phyloP scores from a whole-genome alignment of 225 moss, liverwort and hornwort species.

The Pleurozium schreberi region DNA sequence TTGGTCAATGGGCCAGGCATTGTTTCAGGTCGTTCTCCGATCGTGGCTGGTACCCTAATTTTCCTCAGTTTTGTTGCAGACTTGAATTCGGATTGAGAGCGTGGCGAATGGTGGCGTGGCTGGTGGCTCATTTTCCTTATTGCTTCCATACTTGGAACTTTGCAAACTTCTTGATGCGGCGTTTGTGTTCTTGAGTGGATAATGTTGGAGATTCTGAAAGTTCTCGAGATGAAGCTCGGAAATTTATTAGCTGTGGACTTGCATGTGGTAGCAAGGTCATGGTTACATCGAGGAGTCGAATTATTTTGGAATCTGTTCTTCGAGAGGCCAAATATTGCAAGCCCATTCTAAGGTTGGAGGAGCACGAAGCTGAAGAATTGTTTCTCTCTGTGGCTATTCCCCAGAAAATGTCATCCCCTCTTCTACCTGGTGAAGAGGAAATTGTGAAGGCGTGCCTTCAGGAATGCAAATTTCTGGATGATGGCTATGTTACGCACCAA shows the following conservation, averaged over 20 bases:
- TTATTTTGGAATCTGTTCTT: not conserved
- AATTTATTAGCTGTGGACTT: not conserved
- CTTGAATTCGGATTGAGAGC: not conserved
- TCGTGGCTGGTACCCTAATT: not conserved
- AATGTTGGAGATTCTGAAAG: not conserved
- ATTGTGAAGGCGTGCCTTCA: not conserved
- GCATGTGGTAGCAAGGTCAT: not conserved
- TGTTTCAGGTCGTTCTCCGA: not conserved
- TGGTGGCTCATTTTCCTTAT: not conserved
- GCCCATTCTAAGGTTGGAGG: not conserved
- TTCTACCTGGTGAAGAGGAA: not conserved
- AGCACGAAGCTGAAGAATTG: not conserved
- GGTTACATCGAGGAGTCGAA: not conserved
- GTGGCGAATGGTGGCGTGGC: not conserved
- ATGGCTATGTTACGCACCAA: not conserved
- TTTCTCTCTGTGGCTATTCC: not conserved
- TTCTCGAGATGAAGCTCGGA: not conserved
- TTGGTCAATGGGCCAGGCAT: not conserved
- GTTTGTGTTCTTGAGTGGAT: not conserved
- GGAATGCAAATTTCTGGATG: not conserved
- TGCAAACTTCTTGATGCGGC: not conserved
- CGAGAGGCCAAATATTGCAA: not conserved
- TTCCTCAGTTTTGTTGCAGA: not conserved
- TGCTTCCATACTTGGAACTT: not conserved
- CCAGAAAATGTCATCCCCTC: not conserved